Percentiles rank a stretch among this genome's conserved stretches.
phyloP scores from a whole-genome alignment of 371 early-diverging fungal genomes.

The Lichtheimia ramosa region DNA sequence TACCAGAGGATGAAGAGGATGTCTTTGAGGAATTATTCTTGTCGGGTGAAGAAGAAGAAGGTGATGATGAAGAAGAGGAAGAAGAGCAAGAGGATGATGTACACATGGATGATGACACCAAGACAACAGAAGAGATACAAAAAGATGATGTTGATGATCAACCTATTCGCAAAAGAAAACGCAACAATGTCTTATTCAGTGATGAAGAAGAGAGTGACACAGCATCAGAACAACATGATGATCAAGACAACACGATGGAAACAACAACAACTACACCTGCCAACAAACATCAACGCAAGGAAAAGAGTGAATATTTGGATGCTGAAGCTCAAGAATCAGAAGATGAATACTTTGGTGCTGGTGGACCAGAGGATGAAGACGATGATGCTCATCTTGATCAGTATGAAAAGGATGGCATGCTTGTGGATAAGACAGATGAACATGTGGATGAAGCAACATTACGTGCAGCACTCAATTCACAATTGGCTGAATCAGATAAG shows the following conservation, averaged over 20 bases:
- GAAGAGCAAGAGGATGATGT: background rate
- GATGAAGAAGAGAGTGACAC: slow-evolving; percentile 13
- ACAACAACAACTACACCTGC: background rate
- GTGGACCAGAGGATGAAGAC: slow-evolving; percentile 31
- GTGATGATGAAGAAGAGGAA: background rate
- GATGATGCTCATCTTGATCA: slow-evolving; percentile 36
- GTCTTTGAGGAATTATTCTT: slow-evolving; percentile 5
- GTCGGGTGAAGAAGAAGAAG: slow-evolving; percentile 14
- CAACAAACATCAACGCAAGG: background rate
- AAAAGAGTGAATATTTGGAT: slow-evolving; percentile 32
- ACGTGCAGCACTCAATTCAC: slow-evolving; percentile 29
- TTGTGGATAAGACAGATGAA: slow-evolving; percentile 44
- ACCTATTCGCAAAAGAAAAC: slow-evolving; percentile 4
- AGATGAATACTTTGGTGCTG: slow-evolving; percentile 47
- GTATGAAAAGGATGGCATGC: slow-evolving; percentile 43
- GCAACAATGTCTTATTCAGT: slow-evolving; percentile 2
- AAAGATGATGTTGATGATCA: background rate
- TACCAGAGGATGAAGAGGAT: slow-evolving; percentile 4
- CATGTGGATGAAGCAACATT: slow-evolving; percentile 35
- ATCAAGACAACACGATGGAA: background rate
- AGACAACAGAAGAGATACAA: background rate
- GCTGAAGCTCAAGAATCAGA: slow-evolving; percentile 54
- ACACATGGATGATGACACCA: background rate
- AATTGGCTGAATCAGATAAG: slow-evolving; percentile 39
- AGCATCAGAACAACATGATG: slow-evolving; percentile 8